Base-by-base conservation (phyloP, 306 rosid species). In the Mimosa pudica region DNA sequence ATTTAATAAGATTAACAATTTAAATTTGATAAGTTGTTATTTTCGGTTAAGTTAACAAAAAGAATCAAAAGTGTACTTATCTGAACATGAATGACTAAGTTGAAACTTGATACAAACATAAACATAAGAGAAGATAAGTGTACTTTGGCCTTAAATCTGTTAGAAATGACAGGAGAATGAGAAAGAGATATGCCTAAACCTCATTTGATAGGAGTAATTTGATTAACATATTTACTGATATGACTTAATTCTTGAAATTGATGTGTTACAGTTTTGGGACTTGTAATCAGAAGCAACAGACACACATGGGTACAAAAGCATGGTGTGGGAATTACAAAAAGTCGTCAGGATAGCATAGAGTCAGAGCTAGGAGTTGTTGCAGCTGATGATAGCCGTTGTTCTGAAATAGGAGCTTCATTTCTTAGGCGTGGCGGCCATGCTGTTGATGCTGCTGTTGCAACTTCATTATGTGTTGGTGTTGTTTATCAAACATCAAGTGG, bases 401-500 rank as follows among this genome's bases (percentile, higher is more conserved):
- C 98, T 4, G 85, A 84, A 74, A 77, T 92, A 20, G 98, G 98
- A 32, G 97, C 86, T 1, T 84, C 89, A 4, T 70, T 87, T 67
- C 97, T 94, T 66, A 85, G 95, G 83, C 80, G 65, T 78, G 96
- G 93, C 10, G 98, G 97, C 9, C 98, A 94, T 81, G 98, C 95
- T 11, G 97, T 94, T 84, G 98, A 94, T 88, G 97, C 97, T 79
- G 91, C 97, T 30, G 98, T 94, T 66, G 97, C 93, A 12, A 78
- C 97, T n/a, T 86, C 97, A 46, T 81, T 92, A 82, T 94, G 98
- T 78, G 70, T 88, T 6, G 98, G 98, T 47, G 95, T 94, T 48
- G 97, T 94, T 76, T 76, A 76, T 65, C 73, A 91, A n/a, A 81
- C 82, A 81, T 87, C 95, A 10, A 94, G 98, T 69, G 98, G 98